Conservation (phyloP, 768 basidiomycete genomes). For the Dioszegia crocea region DNA sequence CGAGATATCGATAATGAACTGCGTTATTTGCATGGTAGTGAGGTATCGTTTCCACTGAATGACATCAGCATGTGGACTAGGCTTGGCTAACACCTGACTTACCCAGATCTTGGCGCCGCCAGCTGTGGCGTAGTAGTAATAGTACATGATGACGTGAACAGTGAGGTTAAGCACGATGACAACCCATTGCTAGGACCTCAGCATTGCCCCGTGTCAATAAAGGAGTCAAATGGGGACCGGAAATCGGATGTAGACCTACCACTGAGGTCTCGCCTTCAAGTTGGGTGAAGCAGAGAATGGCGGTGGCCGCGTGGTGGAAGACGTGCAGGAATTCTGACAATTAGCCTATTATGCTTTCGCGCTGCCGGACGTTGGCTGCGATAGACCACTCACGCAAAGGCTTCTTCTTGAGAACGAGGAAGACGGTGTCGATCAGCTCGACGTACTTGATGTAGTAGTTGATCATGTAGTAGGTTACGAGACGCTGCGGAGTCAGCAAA, state of each 20-base stretch:
- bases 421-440: slow-evolving; percentile 93
- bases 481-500: slow-evolving; percentile 55
- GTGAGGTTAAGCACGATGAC: slow-evolving; percentile 83
- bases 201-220: background rate
- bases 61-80: slow-evolving; percentile 4
- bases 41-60: slow-evolving; percentile 96
- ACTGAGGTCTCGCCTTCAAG: slow-evolving; percentile 91
- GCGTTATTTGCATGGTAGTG: slow-evolving; percentile 91
- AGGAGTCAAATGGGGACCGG: too few species aligned
- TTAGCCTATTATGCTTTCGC: background rate
- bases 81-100: background rate
- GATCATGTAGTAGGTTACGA: slow-evolving; percentile 96
- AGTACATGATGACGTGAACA: slow-evolving; percentile 99
- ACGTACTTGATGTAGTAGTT: slow-evolving; percentile 99
- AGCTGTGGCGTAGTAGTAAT: slow-evolving; percentile 98
- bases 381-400: slow-evolving; percentile 65
- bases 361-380: too few species aligned
- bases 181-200: slow-evolving; percentile 76
- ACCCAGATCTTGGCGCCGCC: slow-evolving; percentile 97
- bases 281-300: slow-evolving; percentile 88
- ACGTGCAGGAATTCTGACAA: slow-evolving; percentile 87
- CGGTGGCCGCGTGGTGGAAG: slow-evolving; percentile 98
- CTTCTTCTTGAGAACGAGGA: slow-evolving; percentile 97
- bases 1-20: slow-evolving; percentile 88
- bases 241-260: slow-evolving; percentile 57